Conservation (phyloP, 306 rosid genomes). For the Prunus padus region DNA sequence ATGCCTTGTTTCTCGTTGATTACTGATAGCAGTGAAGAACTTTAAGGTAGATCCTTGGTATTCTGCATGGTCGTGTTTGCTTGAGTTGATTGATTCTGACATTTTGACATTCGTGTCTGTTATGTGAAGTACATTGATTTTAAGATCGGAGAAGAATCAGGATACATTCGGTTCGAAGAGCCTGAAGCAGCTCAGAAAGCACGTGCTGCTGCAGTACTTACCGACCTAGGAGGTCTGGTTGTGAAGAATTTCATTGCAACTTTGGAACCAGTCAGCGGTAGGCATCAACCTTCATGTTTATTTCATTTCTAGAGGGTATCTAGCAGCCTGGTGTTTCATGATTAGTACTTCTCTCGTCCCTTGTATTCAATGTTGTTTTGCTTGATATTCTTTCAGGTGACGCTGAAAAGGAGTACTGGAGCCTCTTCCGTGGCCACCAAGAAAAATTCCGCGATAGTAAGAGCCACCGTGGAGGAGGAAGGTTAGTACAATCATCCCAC, state of each 20-base stretch:
- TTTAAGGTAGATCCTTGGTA: not conserved
- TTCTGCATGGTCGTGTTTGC: not conserved
- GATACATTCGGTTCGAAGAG: constrained; percentile 75
- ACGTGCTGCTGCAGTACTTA: constrained; percentile 80
- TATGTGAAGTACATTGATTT: constrained; percentile 68
- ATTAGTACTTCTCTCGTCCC: not conserved
- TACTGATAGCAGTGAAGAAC: not conserved
- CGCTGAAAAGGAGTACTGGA: constrained; percentile 86
- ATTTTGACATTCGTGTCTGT: not conserved
- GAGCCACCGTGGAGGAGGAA: constrained; percentile 50
- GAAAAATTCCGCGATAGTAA: constrained; percentile 48
- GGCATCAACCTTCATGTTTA: constrained; percentile 10
- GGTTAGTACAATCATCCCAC: constrained; percentile 41
- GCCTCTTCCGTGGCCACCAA: constrained; percentile 60
- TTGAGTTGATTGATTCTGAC: constrained; percentile 17
- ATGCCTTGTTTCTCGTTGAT: not conserved
- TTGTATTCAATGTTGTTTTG: not conserved
- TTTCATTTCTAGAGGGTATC: not conserved
- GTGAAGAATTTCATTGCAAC: constrained; percentile 71
- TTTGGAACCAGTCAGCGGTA: constrained; percentile 83
- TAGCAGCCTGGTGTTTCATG: not conserved
- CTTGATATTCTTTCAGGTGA: constrained; percentile 54
- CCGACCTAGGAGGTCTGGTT: constrained; percentile 65
- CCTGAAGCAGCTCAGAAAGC: constrained; percentile 85
- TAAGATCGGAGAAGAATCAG: constrained; percentile 80